phyloP scores from a whole-genome alignment of 2,329 filamentous ascomycete species.

The Nemania sp. region DNA sequence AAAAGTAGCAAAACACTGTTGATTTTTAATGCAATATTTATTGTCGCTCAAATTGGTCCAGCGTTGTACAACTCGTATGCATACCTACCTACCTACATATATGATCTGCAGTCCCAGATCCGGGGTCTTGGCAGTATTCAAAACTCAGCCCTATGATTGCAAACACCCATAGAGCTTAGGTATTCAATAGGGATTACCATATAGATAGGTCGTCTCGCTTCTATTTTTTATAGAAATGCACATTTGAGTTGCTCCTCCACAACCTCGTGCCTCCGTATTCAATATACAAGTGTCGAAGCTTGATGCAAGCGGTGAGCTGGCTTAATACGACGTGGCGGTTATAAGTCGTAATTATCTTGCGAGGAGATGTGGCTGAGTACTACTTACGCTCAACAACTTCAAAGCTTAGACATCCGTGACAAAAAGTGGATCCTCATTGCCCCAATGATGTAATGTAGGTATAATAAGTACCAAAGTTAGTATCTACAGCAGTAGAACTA shows the following conservation, averaged over 20 bases:
- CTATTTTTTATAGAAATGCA: background rate
- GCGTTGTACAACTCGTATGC: background rate
- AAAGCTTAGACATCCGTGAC: background rate
- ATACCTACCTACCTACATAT: background rate
- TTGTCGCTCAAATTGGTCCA: conserved; percentile 6
- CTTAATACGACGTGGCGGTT: conserved; percentile 19
- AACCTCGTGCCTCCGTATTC: background rate
- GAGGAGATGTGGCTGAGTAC: conserved; percentile 31
- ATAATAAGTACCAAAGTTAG: too few species aligned
- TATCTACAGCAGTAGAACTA: background rate
- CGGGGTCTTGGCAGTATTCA: conserved; percentile 26
- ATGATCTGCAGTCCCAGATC: conserved; percentile 20
- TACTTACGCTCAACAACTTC: background rate
- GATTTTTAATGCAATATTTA: conserved; percentile 21
- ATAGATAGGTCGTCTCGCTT: background rate
- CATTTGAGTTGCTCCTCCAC: background rate
- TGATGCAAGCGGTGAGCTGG: background rate
- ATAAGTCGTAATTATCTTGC: conserved; percentile 22
- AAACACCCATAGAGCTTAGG: too few species aligned
- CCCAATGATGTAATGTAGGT: background rate
- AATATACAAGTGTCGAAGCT: background rate
- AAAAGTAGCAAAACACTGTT: conserved; percentile 29
- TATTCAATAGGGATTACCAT: too few species aligned
- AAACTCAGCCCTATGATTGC: conserved; percentile 35
- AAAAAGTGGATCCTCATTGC: background rate